Conservation (phyloP, 495 filamentous ascomycete species). For the Cercophora samala region DNA sequence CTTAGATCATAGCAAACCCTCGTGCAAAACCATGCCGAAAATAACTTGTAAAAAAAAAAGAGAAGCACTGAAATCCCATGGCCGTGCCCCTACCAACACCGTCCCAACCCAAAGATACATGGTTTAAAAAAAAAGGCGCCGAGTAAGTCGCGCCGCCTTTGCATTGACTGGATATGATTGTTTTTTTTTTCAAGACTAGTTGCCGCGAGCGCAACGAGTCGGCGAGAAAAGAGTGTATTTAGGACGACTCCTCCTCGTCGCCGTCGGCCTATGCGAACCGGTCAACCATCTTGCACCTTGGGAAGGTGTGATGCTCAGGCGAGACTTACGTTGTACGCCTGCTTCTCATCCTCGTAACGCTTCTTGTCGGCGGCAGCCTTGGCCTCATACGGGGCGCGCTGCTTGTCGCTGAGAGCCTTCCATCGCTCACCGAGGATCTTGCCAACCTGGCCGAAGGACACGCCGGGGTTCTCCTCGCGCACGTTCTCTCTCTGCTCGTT, state of each 20-base stretch:
- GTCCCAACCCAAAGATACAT: conserved; percentile 45
- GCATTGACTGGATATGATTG: conserved; percentile 25
- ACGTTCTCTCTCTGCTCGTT: conserved; percentile 98
- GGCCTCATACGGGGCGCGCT: conserved; percentile 87
- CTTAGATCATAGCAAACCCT: conserved; percentile 32
- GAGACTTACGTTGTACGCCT: conserved; percentile 74
- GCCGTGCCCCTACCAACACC: conserved; percentile 43
- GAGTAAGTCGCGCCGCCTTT: conserved; percentile 21
- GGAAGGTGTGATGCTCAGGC: conserved; percentile 2
- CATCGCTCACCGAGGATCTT: conserved; percentile 96
- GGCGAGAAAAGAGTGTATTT: conserved; percentile 31
- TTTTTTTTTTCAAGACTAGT: conserved; percentile 27
- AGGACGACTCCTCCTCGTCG: conserved; percentile 45
- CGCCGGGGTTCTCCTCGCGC: conserved; percentile 95
- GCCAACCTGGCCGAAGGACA: conserved; percentile 96
- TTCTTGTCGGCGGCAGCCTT: conserved; percentile 97
- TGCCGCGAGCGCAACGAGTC: conserved; percentile 32
- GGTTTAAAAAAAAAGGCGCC: conserved; percentile 34
- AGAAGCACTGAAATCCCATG: conserved; percentile 36
- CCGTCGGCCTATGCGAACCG: conserved; percentile 45
- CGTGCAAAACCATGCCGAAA: conserved; percentile 32
- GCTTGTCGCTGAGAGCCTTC: conserved; percentile 89
- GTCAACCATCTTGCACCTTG: conserved; percentile 14
- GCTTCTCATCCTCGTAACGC: conserved; percentile 97
- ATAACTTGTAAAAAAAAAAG: conserved; percentile 24